A percentile compares a stretch with the other conserved stretches of the same genome.
These are phyloP conservation scores for Bruguiera hainesii DNA, from an alignment of 441 rosid genomes.

Conservation along the genomic window DNA sequence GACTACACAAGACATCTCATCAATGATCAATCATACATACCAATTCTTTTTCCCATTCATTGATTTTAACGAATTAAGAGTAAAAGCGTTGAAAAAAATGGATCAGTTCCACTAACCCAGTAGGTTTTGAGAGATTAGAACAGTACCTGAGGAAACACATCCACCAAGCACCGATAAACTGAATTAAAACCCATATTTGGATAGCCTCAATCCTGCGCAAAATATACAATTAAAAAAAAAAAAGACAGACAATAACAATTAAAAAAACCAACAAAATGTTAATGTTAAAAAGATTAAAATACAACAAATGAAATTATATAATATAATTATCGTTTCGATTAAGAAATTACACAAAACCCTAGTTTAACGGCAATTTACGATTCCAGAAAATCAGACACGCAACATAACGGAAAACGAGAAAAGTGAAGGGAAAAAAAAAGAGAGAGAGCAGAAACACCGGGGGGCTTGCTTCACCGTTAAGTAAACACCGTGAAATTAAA, in stretches of 20 bases:
- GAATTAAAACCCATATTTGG: slow-evolving; percentile 53
- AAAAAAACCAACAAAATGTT: not conserved
- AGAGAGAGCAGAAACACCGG: too few relatives aligned
- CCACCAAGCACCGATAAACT: slow-evolving; percentile 53
- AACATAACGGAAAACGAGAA: not conserved
- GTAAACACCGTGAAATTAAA: too few relatives aligned
- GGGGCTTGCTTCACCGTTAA: too few relatives aligned
- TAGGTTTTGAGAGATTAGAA: not conserved
- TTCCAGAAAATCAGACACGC: not conserved
- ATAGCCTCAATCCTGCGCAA: slow-evolving; percentile 34
- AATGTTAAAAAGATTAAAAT: not conserved
- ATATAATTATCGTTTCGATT: too few relatives aligned
- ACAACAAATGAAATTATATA: not conserved
- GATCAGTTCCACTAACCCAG: too few relatives aligned
- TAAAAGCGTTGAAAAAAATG: too few relatives aligned
- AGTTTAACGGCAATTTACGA: not conserved
- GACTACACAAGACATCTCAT: too few relatives aligned
- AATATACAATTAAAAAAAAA: not conserved
- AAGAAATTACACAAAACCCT: not conserved
- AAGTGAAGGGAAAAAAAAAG: not conserved
- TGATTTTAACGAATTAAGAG: too few relatives aligned
- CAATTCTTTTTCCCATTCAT: too few relatives aligned
- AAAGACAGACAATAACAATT: not conserved
- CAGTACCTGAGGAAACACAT: slow-evolving; percentile 75
- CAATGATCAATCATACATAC: too few relatives aligned